These are phyloP conservation scores for Hansfordia pulvinata DNA, from an alignment of 2,329 filamentous ascomycete genomes.

Conservation along the genomic window DNA sequence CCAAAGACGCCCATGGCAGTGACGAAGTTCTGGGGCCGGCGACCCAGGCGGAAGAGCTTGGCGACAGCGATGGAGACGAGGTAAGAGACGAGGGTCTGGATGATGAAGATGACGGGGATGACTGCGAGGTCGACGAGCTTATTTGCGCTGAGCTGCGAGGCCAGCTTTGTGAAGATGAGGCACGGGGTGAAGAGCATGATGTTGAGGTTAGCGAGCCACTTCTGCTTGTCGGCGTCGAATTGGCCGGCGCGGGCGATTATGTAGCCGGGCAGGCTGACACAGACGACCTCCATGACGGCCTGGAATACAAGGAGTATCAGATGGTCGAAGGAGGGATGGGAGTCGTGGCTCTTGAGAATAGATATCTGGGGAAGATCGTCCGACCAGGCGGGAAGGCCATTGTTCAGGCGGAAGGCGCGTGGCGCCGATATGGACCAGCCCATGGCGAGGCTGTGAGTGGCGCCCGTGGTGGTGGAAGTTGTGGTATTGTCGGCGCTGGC, in stretches of 20 bases:
- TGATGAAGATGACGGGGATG: slow-evolving; percentile 85
- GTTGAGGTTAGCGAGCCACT: slow-evolving; percentile 92
- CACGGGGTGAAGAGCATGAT: slow-evolving; percentile 94
- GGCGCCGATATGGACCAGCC: slow-evolving; percentile 21
- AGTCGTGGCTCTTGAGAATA: slow-evolving; percentile 26
- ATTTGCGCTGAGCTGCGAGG: slow-evolving; percentile 82
- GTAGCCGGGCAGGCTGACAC: slow-evolving; percentile 87
- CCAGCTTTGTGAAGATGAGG: slow-evolving; percentile 93
- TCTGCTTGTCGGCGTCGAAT: slow-evolving; percentile 92
- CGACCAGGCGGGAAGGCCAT: slow-evolving; percentile 5
- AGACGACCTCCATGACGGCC: slow-evolving; percentile 88
- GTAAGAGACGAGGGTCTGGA: slow-evolving; percentile 83
- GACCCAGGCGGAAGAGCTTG: slow-evolving; percentile 66
- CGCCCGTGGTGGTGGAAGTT: too few relatives aligned
- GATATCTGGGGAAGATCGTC: slow-evolving; percentile 24
- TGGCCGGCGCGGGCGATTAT: slow-evolving; percentile 80
- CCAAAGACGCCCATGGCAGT: slow-evolving; percentile 96
- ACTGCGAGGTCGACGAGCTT: slow-evolving; percentile 84
- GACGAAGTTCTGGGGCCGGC: slow-evolving; percentile 83
- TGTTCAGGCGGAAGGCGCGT: slow-evolving; percentile 27
- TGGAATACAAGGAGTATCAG: slow-evolving; percentile 81
- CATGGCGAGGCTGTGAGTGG: slow-evolving; percentile 11
- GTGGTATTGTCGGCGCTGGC: too few relatives aligned
- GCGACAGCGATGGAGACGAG: slow-evolving; percentile 57
- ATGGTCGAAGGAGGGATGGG: slow-evolving; percentile 53